Conservation (phyloP, 208 protist genomes). For the Vickermania spadyakhi region DNA sequence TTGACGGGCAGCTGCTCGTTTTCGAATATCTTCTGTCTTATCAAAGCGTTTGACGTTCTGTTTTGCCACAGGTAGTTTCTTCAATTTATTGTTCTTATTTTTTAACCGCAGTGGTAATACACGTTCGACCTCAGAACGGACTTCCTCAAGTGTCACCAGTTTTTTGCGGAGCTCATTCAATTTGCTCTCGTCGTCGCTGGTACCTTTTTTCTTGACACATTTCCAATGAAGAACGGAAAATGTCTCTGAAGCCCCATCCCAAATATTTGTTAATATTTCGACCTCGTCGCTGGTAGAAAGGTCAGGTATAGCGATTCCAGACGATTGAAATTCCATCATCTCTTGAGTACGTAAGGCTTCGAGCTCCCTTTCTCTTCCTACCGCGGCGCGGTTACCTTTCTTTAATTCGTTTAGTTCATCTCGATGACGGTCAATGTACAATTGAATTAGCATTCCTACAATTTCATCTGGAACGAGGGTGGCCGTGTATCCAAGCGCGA, state of each 20-base stretch:
- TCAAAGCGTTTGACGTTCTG: background rate
- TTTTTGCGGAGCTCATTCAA: slow-evolving; percentile 19
- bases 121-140: slow-evolving; percentile 27
- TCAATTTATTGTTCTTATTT: background rate
- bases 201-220: slow-evolving; percentile 4
- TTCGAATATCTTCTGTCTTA: background rate
- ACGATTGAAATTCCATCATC: slow-evolving; percentile 38
- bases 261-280: slow-evolving; percentile 57
- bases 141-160: slow-evolving; percentile 31
- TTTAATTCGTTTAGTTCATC: slow-evolving; percentile 42
- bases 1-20: background rate
- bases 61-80: too few relatives aligned
- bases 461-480: slow-evolving; percentile 26
- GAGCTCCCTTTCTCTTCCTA: slow-evolving; percentile 56
- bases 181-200: slow-evolving; percentile 3
- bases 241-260: slow-evolving; percentile 59
- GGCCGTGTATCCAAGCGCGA: slow-evolving; percentile 25
- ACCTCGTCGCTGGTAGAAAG: slow-evolving; percentile 39
- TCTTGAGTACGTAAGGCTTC: slow-evolving; percentile 43
- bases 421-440: slow-evolving; percentile 60
- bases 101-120: slow-evolving; percentile 15
- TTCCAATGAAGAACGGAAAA: slow-evolving; percentile 16
- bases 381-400: slow-evolving; percentile 36
- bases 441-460: slow-evolving; percentile 23
- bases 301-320: slow-evolving; percentile 49